Percentiles rank a stretch among this genome's conserved stretches.
phyloP scores from a whole-genome alignment of 768 basidiomycete species.

The Russula griseocarnosa region DNA sequence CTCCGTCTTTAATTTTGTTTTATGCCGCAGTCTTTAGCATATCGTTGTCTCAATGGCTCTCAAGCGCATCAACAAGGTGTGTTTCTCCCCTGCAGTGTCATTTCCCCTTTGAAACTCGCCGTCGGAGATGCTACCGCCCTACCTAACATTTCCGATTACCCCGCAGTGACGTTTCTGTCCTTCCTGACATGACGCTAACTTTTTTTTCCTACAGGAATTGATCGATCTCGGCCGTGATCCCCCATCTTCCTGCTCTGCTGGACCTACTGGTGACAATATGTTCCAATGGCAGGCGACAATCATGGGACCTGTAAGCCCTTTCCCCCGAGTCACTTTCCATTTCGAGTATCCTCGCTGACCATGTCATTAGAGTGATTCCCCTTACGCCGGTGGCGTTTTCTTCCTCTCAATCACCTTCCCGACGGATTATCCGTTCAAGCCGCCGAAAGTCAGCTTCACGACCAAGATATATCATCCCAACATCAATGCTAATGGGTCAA shows the following conservation, averaged over 20 bases:
- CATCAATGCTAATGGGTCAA: constrained; percentile 99
- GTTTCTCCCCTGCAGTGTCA: constrained; percentile 25
- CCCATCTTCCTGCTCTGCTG: constrained; percentile 98
- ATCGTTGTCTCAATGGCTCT: constrained; percentile 66
- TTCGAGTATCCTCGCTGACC: constrained; percentile 30
- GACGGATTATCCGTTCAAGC: constrained; percentile 99
- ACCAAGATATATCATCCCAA: constrained; percentile 99
- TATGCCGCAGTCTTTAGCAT: constrained; percentile 18
- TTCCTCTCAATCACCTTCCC: constrained; percentile 94
- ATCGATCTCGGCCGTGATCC: constrained; percentile 99
- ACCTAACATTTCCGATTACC: constrained; percentile 3
- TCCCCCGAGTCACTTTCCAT: not conserved
- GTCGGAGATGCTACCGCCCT: not conserved
- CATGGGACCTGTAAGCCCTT: constrained; percentile 92
- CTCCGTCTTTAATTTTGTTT: constrained; percentile 33
- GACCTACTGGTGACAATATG: constrained; percentile 96
- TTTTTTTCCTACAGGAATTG: constrained; percentile 70
- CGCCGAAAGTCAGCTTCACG: constrained; percentile 97
- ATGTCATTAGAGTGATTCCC: constrained; percentile 78
- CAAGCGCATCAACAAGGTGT: constrained; percentile 99
- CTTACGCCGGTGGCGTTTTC: constrained; percentile 98
- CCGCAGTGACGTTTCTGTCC: constrained; percentile 8
- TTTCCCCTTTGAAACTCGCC: not conserved
- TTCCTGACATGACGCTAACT: constrained; percentile 8
- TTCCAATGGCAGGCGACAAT: constrained; percentile 99